These are phyloP conservation scores for Colletotrichum cuscutae DNA, from an alignment of 2,329 filamentous ascomycete genomes.

Conservation along the genomic window DNA sequence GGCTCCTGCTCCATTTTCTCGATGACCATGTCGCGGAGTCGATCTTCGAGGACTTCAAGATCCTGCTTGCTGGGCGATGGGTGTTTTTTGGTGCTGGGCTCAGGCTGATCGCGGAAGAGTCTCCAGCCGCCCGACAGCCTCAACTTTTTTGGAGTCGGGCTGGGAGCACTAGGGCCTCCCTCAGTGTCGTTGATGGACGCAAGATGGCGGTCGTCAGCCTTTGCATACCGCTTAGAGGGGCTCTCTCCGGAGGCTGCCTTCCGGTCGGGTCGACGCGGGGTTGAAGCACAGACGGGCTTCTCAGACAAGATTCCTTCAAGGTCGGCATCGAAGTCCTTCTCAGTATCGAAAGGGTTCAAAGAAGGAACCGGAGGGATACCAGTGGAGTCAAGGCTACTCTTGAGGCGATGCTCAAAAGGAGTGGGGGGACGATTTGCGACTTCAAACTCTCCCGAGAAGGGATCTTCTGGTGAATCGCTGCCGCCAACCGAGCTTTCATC, in stretches of 20 bases:
- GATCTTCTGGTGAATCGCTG: conserved; percentile 41
- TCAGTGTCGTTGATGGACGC: neutral
- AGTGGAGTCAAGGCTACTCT: conserved; percentile 24
- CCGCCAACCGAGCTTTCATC: conserved; percentile 42
- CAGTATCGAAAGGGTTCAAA: conserved; percentile 46
- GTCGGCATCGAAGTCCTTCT: conserved; percentile 49
- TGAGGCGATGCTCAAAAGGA: conserved; percentile 37
- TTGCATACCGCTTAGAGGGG: conserved; percentile 15
- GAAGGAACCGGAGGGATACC: conserved; percentile 11
- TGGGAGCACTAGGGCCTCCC: neutral
- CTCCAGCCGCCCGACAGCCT: conserved; percentile 2
- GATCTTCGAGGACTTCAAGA: conserved; percentile 49
- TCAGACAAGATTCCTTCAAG: conserved; percentile 50
- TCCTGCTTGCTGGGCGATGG: conserved; percentile 56
- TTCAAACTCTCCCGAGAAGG: conserved; percentile 40
- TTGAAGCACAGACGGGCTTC: conserved; percentile 50
- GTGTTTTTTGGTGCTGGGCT: conserved; percentile 50
- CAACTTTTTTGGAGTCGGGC: conserved; percentile 1
- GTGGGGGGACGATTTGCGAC: conserved; percentile 36
- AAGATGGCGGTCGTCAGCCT: neutral
- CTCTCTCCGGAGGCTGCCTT: conserved; percentile 5
- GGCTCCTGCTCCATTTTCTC: conserved; percentile 22
- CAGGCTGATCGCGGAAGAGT: conserved; percentile 10
- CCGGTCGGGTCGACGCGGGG: conserved; percentile 43
- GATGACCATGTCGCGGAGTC: conserved; percentile 41